Conservation (phyloP, 225 moss, liverwort and hornwort species). For the Bryoerythrophyllum caledonicum region DNA sequence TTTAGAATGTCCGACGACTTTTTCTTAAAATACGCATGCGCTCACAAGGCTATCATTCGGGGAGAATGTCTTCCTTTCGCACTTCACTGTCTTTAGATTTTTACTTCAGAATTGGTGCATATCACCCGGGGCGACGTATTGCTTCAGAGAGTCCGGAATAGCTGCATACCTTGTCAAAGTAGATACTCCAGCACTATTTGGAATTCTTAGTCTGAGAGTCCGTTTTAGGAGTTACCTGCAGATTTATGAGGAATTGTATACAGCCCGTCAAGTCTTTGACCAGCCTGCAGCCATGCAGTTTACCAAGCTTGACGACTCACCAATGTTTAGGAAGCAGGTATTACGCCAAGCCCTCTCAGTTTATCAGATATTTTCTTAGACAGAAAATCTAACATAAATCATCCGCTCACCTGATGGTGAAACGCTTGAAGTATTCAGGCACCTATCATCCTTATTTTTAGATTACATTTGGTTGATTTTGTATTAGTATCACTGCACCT, state of each 20-base stretch:
- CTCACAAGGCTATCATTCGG: neutral
- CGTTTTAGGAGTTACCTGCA: constrained; percentile 14
- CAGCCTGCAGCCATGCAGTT: constrained; percentile 72
- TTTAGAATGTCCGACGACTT: neutral
- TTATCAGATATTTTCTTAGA: neutral
- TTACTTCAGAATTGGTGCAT: constrained; percentile 9
- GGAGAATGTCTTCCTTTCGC: constrained; percentile 12
- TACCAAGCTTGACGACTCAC: constrained; percentile 80
- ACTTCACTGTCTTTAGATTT: neutral
- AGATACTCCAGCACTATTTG: neutral
- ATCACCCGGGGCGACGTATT: constrained; percentile 11
- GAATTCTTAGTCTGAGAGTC: constrained; percentile 6
- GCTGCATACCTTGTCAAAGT: constrained; percentile 5
- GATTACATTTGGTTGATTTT: neutral
- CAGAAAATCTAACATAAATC: neutral
- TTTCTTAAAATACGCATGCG: constrained; percentile 12
- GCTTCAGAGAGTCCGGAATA: constrained; percentile 16
- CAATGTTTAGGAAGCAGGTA: constrained; percentile 86
- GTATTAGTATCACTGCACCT: constrained; percentile 1
- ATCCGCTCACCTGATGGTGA: neutral
- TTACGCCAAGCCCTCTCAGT: neutral
- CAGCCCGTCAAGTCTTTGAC: constrained; percentile 23
- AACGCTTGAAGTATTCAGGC: neutral
- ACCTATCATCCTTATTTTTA: neutral
- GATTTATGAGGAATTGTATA: constrained; percentile 17